Percentiles rank a stretch among this genome's conserved stretches.
These are phyloP conservation scores for Chaetomium tenue DNA, from an alignment of 495 filamentous ascomycete genomes.

Conservation along the genomic window DNA sequence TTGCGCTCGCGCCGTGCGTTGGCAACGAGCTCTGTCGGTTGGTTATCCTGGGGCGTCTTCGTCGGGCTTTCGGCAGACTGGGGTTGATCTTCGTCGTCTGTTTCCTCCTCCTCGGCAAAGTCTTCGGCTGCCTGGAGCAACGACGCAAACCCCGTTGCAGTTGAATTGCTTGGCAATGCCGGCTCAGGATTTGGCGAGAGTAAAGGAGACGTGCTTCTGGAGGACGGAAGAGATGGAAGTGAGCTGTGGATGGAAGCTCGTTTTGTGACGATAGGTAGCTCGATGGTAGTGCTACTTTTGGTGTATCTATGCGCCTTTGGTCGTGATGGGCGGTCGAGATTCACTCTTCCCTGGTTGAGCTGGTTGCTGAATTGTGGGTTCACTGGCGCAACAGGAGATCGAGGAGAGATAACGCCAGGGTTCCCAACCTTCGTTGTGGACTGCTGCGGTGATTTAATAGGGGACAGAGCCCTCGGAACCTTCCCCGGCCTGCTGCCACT, in stretches of 20 bases:
- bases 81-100: slow-evolving; percentile 30
- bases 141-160: slow-evolving; percentile 39
- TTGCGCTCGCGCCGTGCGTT: slow-evolving; percentile 90
- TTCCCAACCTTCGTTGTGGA: slow-evolving; percentile 25
- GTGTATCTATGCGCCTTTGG: slow-evolving; percentile 23
- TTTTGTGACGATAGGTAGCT: slow-evolving; percentile 29
- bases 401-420: slow-evolving; percentile 21
- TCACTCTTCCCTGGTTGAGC: slow-evolving; percentile 15
- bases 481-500: slow-evolving; percentile 32
- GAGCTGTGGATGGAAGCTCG: slow-evolving; percentile 26
- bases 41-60: slow-evolving; percentile 50
- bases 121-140: slow-evolving; percentile 52
- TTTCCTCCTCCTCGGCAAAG: slow-evolving; percentile 36
- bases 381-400: slow-evolving; percentile 23
- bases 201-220: slow-evolving; percentile 28
- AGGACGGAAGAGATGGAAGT: slow-evolving; percentile 28
- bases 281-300: slow-evolving; percentile 32
- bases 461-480: slow-evolving; percentile 44
- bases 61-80: slow-evolving; percentile 52
- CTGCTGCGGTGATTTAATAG: slow-evolving; percentile 42
- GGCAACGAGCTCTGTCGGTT: slow-evolving; percentile 65
- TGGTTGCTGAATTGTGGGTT: slow-evolving; percentile 10
- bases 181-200: slow-evolving; percentile 16
- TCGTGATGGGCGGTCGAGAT: slow-evolving; percentile 12
- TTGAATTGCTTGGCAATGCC: slow-evolving; percentile 21